Evolutionary conservation across 352 stramenopile species (phyloP).

Genomic region (Pythium periplocum): DNA sequence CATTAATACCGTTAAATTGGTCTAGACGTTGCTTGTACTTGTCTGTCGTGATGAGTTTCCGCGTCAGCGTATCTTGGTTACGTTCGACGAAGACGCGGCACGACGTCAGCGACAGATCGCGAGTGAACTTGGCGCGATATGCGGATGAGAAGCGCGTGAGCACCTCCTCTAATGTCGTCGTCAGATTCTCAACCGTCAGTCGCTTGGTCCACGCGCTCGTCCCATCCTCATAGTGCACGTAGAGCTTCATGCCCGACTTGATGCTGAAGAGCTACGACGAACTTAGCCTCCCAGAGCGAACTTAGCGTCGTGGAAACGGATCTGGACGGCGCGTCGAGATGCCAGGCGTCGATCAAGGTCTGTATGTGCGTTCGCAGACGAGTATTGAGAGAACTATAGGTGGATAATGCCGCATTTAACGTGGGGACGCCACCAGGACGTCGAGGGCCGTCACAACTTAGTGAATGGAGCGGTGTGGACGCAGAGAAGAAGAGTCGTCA

Average conservation of each 20-base stretch:
- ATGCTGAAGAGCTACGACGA: neutral
- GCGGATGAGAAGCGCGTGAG: constrained; percentile 30
- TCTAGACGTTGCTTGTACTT: constrained; percentile 13
- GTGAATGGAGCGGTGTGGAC: no score
- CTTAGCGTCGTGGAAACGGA: no score
- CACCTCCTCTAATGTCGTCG: constrained; percentile 32
- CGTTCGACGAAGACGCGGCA: constrained; percentile 41
- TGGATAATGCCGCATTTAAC: no score
- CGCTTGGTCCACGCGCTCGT: constrained; percentile 46
- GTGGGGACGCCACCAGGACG: no score
- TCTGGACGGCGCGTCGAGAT: no score
- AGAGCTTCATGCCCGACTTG: constrained; percentile 30
- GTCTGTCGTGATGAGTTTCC: constrained; percentile 8
- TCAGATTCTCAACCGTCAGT: constrained; percentile 23
- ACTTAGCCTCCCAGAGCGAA: no score
- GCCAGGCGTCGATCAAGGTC: no score
- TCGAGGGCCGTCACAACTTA: no score
- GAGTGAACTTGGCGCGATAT: constrained; percentile 39
- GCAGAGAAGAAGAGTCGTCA: no score
- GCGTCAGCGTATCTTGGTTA: constrained; percentile 26
- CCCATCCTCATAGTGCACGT: constrained; percentile 58
- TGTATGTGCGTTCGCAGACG: no score
- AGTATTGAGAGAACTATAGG: no score
- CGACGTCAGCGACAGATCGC: constrained; percentile 18
- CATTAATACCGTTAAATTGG: neutral